Base-by-base conservation (phyloP, 2,329 filamentous ascomycete genomes). In the Parastagonospora nodorum region DNA sequence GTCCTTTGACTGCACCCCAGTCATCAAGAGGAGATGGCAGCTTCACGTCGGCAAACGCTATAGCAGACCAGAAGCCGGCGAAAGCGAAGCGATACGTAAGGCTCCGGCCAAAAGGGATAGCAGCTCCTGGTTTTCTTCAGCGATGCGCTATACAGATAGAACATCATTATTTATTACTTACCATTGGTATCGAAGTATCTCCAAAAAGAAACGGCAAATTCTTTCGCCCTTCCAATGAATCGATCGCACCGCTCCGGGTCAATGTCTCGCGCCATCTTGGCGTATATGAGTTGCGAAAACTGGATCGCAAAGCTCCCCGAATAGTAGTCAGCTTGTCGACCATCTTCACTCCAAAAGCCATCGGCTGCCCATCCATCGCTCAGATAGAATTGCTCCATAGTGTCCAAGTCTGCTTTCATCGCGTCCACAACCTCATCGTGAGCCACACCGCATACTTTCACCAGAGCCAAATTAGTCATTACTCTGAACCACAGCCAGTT, bases 401-500 rank as follows among this genome's bases (percentile, higher is more conserved):
- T 63, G 2, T 69, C 61, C 0, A 82, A 60, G 48, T 82, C 80
- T 0, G 64, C 59, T 8, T 75, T 57, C 54, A 82, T 77, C 5
- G 68, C 66, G 0, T 57, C 48, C n/a, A 68, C 60, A 0, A 80
- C 57, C 7, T 74, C 58, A 0, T 68, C 63, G 1, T 64, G 48
- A 0, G 75, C 64, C 0, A 77, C 64, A 0, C 76, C 74, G 9
- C 76, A 77, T 0, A 74, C 69, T 32, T 75, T 77, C 1, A 74
- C 61, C 0, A 81, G 61, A 0, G 79, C 78, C 1, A 82, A 61
- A 45, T 82, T 82, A 1, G 72, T 75, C 63, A 82, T 78, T 1
- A 82, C 73, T 0, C 80, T 75, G 46, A 82, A 82, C 79, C 80
- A 82, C 1, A 77, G 72, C 80, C 80, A 82, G 46, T 82, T 82